Conservation (phyloP, 202 grass and related monocot species). For the Bolboschoenoplectus hybrid region DNA sequence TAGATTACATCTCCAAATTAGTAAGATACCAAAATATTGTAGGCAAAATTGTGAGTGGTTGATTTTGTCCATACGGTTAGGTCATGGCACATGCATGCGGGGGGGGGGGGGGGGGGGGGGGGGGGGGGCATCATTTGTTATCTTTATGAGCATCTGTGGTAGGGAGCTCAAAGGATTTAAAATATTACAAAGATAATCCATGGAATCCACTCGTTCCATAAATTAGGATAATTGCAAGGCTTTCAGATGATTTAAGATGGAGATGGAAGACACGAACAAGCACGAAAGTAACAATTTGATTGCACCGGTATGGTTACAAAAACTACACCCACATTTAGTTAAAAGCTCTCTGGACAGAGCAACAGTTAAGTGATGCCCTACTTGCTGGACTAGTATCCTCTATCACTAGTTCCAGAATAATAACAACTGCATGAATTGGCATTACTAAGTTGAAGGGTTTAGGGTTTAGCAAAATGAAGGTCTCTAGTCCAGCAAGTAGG, state of each 20-base stretch:
- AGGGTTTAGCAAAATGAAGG: neutral
- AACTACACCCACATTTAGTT: neutral
- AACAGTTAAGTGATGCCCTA: neutral
- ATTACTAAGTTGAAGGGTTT: neutral
- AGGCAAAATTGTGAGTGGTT: neutral
- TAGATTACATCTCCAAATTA: neutral
- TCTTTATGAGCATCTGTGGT: neutral
- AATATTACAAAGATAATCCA: neutral
- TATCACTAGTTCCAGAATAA: neutral
- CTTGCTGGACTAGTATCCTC: neutral
- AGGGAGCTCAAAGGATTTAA: neutral
- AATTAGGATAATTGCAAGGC: neutral
- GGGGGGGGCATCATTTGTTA: neutral
- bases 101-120: too few species aligned
- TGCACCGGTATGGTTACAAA: neutral
- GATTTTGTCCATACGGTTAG: neutral
- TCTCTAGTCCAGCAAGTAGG: too few species aligned
- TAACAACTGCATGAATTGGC: neutral
- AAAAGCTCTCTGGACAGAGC: neutral
- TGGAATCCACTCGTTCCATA: neutral
- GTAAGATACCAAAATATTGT: neutral
- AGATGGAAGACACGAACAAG: neutral
- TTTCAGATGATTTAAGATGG: neutral
- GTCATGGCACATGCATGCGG: too few species aligned
- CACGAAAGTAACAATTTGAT: neutral